Evolutionary conservation across 352 stramenopile species (phyloP).

Genomic region (Globisporangium abappressorium): DNA sequence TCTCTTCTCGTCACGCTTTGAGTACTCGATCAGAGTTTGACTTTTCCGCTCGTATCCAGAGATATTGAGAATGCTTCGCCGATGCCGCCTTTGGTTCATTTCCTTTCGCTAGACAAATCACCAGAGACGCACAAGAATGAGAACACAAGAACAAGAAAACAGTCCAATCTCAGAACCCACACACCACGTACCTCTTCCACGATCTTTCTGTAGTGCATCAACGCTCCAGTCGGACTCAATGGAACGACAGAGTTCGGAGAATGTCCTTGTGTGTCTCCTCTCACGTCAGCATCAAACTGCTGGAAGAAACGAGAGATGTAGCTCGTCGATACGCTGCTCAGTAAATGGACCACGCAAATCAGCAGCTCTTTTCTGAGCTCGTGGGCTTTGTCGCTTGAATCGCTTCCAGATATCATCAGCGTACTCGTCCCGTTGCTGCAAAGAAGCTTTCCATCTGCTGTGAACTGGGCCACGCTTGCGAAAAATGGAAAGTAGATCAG

Average conservation of each 20-base stretch:
- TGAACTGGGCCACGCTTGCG: constrained; percentile 41
- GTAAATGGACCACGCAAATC: constrained; percentile 56
- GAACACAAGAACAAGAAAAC: neutral
- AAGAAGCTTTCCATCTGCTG: constrained; percentile 44
- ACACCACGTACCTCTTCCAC: constrained; percentile 33
- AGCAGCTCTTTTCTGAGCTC: constrained; percentile 62
- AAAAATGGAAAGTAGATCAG: constrained; percentile 64
- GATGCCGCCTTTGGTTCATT: neutral
- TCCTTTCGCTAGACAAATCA: constrained; percentile 10
- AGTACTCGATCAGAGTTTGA: neutral
- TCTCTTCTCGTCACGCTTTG: neutral
- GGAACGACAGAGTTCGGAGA: constrained; percentile 2
- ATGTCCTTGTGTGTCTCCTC: neutral
- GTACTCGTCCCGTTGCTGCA: constrained; percentile 11
- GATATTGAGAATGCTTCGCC: constrained; percentile 13
- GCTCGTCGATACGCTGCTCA: constrained; percentile 49
- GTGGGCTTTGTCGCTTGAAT: constrained; percentile 11
- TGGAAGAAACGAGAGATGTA: constrained; percentile 48
- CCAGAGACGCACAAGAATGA: neutral
- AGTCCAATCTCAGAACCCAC: neutral
- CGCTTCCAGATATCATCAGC: neutral
- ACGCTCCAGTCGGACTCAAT: constrained; percentile 37
- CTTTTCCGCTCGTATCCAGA: neutral
- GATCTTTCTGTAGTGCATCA: constrained; percentile 52
- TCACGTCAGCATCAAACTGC: constrained; percentile 10